These are phyloP conservation scores for Daldinia vernicosa DNA, from an alignment of 495 filamentous ascomycete species.

Conservation along the genomic window DNA sequence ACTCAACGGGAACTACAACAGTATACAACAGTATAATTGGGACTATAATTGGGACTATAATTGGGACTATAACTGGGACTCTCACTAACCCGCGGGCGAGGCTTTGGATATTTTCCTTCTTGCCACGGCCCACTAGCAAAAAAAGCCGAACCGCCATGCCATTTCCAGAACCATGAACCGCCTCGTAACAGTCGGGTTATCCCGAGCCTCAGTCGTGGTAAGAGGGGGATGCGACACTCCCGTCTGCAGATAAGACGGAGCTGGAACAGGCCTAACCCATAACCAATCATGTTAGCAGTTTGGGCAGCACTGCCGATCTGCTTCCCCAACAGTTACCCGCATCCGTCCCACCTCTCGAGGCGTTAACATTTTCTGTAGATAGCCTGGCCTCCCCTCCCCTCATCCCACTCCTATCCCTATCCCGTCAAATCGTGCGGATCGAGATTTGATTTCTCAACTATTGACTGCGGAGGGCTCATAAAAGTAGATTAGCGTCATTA, in stretches of 20 bases:
- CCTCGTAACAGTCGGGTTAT: not conserved
- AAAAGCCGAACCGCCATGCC: not conserved
- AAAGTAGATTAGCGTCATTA: not conserved
- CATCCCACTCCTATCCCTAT: not conserved
- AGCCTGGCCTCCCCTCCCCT: not conserved
- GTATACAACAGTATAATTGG: not conserved
- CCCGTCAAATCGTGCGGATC: not conserved
- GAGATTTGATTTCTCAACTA: not conserved
- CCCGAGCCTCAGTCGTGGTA: not conserved
- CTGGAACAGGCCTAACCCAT: not conserved
- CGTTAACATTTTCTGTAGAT: not conserved
- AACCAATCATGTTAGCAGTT: not conserved
- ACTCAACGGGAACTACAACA: not conserved
- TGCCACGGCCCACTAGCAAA: not conserved
- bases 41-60: too few relatives aligned
- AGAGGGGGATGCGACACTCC: not conserved
- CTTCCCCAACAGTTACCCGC: not conserved
- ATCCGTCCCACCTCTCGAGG: not conserved
- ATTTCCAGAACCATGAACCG: not conserved
- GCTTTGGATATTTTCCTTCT: not conserved
- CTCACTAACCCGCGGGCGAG: not conserved
- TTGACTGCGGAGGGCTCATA: not conserved
- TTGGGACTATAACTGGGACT: not conserved
- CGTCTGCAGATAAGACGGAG: constrained; percentile 1
- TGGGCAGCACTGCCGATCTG: not conserved